Evolutionary conservation across 1,284 basidiomycete species (phyloP).

Genomic region (Irpex sp.): DNA sequence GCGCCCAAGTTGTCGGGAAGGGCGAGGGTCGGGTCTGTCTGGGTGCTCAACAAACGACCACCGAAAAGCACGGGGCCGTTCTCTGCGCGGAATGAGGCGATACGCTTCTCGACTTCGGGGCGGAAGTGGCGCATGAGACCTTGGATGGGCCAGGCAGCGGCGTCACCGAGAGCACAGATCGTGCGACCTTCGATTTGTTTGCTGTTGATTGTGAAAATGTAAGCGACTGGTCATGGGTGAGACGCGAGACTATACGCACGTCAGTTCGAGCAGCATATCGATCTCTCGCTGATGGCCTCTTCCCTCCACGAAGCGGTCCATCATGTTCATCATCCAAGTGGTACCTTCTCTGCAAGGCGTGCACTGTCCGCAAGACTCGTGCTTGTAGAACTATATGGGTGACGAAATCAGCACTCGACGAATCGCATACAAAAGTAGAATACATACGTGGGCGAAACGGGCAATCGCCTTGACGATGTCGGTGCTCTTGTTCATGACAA

Average conservation of each 20-base stretch:
- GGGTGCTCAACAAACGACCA: slow-evolving; percentile 74
- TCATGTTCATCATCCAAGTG: slow-evolving; percentile 99
- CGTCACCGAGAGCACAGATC: slow-evolving; percentile 97
- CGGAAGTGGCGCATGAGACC: slow-evolving; percentile 97
- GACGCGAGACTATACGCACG: slow-evolving; percentile 53
- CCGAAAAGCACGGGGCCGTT: slow-evolving; percentile 93
- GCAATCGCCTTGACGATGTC: slow-evolving; percentile 95
- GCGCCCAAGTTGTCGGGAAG: slow-evolving; percentile 86
- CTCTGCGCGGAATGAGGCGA: slow-evolving; percentile 81
- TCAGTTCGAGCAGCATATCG: slow-evolving; percentile 95
- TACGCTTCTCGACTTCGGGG: slow-evolving; percentile 91
- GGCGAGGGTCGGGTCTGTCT: slow-evolving; percentile 80
- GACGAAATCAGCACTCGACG: slow-evolving; percentile 1
- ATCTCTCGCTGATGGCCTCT: slow-evolving; percentile 94
- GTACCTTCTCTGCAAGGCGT: slow-evolving; percentile 97
- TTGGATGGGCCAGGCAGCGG: slow-evolving; percentile 98
- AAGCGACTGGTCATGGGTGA: slow-evolving; percentile 11
- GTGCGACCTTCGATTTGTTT: slow-evolving; percentile 98
- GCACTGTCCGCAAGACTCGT: slow-evolving; percentile 98
- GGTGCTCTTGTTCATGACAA: slow-evolving; percentile 98
- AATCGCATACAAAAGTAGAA: not conserved
- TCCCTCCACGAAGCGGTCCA: slow-evolving; percentile 92
- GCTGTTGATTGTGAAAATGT: slow-evolving; percentile 44
- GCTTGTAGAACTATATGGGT: slow-evolving; percentile 87
- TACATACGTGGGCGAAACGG: slow-evolving; percentile 85